Evolutionary conservation across 2,329 filamentous ascomycete species (phyloP).

Genomic region (Fusarium albosuccineum): DNA sequence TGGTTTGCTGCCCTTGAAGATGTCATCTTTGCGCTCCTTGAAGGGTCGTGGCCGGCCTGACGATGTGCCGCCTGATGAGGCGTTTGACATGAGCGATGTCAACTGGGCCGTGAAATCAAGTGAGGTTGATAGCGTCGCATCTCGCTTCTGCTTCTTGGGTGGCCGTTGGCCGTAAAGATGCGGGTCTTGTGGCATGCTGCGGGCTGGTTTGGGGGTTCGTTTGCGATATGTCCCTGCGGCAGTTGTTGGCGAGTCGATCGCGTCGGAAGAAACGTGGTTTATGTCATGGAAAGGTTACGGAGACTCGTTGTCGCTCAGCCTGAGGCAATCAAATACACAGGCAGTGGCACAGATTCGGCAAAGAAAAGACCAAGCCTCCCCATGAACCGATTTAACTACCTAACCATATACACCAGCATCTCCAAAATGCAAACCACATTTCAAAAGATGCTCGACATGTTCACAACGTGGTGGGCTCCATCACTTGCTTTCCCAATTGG

Average conservation of each 20-base stretch:
- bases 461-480: constrained; percentile 19
- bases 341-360: not conserved
- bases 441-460: not conserved
- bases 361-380: not conserved
- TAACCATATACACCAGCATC: not conserved
- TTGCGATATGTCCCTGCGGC: not conserved
- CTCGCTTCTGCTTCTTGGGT: constrained; percentile 76
- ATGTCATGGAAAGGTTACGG: not conserved
- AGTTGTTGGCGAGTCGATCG: constrained; percentile 8
- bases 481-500: constrained; percentile 33
- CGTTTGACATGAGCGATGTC: constrained; percentile 79
- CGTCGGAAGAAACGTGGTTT: constrained; percentile 2
- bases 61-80: constrained; percentile 56
- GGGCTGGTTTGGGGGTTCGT: not conserved
- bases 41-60: constrained; percentile 61
- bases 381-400: too few relatives aligned
- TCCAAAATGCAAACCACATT: not conserved
- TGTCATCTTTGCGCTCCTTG: constrained; percentile 63
- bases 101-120: constrained; percentile 92
- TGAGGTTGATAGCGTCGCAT: constrained; percentile 77
- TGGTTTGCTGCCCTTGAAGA: constrained; percentile 50
- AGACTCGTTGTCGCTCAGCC: constrained; percentile 25
- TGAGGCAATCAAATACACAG: constrained; percentile 41
- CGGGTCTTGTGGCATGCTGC: constrained; percentile 72
- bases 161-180: constrained; percentile 82